Evolutionary conservation across 2,329 filamentous ascomycete genomes (phyloP).

Genomic region (Lachnellula willkommii): DNA sequence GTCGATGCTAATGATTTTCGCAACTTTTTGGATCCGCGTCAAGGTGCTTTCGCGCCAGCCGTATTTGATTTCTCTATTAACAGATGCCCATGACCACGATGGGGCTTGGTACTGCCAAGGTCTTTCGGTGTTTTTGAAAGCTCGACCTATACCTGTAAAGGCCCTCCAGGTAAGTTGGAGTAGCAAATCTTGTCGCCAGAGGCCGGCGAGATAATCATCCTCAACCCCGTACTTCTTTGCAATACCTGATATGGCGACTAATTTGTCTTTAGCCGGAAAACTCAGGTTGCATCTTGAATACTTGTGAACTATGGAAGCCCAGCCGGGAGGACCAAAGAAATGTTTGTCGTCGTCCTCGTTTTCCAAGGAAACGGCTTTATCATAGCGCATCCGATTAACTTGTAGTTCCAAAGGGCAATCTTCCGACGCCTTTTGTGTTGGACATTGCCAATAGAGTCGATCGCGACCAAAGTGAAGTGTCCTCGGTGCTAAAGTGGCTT

Average conservation of each 20-base stretch:
- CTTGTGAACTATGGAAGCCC: conserved; percentile 11
- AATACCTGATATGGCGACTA: conserved; percentile 11
- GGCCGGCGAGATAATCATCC: conserved; percentile 13
- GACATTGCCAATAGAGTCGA: conserved; percentile 12
- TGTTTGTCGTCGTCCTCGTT: neutral
- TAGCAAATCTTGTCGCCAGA: conserved; percentile 9
- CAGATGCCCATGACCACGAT: conserved; percentile 12
- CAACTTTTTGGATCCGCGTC: neutral
- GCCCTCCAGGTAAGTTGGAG: conserved; percentile 7
- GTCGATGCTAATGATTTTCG: neutral
- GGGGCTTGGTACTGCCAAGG: conserved; percentile 1
- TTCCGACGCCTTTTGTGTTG: conserved; percentile 6
- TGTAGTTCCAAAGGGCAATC: conserved; percentile 1
- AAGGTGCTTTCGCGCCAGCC: neutral
- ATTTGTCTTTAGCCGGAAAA: conserved; percentile 12
- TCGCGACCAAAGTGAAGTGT: conserved; percentile 9
- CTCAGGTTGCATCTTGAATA: conserved; percentile 11
- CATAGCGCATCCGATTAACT: neutral
- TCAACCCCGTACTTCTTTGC: conserved; percentile 1
- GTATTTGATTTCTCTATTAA: conserved; percentile 2
- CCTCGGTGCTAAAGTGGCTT: conserved; percentile 8
- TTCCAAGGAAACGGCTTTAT: neutral
- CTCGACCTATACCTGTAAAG: neutral
- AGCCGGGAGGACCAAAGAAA: conserved; percentile 6
- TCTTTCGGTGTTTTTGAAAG: too few species aligned